Evolutionary conservation across 1,139 yeast species (phyloP).

Genomic region (Pichia sp.): DNA sequence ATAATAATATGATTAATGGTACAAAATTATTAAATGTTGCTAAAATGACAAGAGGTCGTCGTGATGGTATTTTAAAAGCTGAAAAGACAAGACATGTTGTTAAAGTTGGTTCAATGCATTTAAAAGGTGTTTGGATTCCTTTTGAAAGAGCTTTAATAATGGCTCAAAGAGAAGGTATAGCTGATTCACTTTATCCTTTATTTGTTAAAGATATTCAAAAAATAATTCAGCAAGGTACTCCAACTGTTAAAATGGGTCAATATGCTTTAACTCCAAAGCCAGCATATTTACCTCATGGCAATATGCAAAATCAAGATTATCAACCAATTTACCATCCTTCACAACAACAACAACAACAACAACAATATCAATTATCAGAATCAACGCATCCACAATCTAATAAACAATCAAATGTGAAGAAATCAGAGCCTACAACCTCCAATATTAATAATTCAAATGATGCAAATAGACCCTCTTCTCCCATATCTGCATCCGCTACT

Average conservation of each 20-base stretch:
- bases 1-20: slow-evolving; percentile 92
- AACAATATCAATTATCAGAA: not conserved
- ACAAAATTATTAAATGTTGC: slow-evolving; percentile 89
- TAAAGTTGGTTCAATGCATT: slow-evolving; percentile 93
- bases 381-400: not conserved
- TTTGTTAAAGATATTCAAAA: slow-evolving; percentile 78
- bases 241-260: slow-evolving; percentile 29
- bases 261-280: slow-evolving; percentile 21
- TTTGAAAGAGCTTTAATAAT: slow-evolving; percentile 87
- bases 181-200: slow-evolving; percentile 77
- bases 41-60: slow-evolving; percentile 90
- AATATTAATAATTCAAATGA: too few relatives aligned
- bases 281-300: slow-evolving; percentile 1
- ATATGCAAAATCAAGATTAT: not conserved
- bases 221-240: slow-evolving; percentile 32
- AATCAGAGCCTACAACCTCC: too few relatives aligned
- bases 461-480: too few relatives aligned
- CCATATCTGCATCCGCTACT: too few relatives aligned
- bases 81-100: slow-evolving; percentile 90
- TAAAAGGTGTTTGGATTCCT: slow-evolving; percentile 98
- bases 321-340: not conserved
- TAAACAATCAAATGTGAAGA: not conserved
- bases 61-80: slow-evolving; percentile 88
- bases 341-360: not conserved
- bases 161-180: slow-evolving; percentile 86